Conservation (phyloP, 2,329 filamentous ascomycete species). For the Xylaria sp. region DNA sequence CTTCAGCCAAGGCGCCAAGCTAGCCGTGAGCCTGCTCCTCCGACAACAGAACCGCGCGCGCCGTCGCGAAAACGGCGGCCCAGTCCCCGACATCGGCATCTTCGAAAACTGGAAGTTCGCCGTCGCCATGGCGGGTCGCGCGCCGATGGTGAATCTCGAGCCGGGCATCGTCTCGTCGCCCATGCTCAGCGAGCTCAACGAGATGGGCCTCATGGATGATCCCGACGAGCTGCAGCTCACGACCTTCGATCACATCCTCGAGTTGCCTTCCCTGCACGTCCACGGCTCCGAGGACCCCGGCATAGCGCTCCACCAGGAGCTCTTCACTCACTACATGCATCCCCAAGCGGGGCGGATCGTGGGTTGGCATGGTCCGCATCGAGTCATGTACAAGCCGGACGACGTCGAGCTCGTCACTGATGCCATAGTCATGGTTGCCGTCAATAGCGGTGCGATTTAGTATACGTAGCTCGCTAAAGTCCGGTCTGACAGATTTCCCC, state of each 20-base stretch:
- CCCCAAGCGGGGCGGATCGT: constrained; percentile 42
- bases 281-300: constrained; percentile 59
- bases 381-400: constrained; percentile 61
- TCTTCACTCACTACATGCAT: constrained; percentile 54
- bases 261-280: constrained; percentile 60
- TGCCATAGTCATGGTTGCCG: constrained; percentile 43
- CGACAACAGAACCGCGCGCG: constrained; percentile 52
- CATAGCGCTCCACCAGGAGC: constrained; percentile 51
- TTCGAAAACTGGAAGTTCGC: constrained; percentile 51
- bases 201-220: constrained; percentile 39
- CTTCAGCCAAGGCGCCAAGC: constrained; percentile 62
- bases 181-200: constrained; percentile 25
- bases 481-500: too few species aligned
- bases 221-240: constrained; percentile 38
- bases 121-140: constrained; percentile 56
- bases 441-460: too few species aligned
- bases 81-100: constrained; percentile 25
- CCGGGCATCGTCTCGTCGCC: constrained; percentile 30
- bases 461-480: too few species aligned
- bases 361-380: constrained; percentile 69
- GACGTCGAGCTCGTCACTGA: constrained; percentile 57
- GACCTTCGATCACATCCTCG: constrained; percentile 42
- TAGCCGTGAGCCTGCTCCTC: constrained; percentile 54
- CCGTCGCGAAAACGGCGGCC: constrained; percentile 3
- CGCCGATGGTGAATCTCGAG: constrained; percentile 52